Conservation (phyloP, 441 rosid genomes). For the Brassica balearica region DNA sequence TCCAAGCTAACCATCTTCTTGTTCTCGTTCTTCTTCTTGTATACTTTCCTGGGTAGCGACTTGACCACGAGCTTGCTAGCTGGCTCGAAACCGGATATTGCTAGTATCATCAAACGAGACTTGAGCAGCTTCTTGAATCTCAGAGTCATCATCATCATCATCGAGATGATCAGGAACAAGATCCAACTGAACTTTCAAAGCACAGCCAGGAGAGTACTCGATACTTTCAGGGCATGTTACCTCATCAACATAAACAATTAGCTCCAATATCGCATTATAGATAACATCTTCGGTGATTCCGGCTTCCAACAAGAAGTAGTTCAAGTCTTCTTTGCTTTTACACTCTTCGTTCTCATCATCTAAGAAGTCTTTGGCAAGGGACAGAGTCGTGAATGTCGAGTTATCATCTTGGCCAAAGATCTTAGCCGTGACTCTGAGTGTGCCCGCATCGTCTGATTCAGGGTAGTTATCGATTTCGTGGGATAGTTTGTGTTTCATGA, state of each 20-base stretch:
- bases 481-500: neutral
- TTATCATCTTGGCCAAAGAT: slow-evolving; percentile 9
- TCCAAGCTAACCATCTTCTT: too few species aligned
- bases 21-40: too few species aligned
- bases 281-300: neutral
- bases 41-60: too few species aligned
- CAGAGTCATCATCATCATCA: neutral
- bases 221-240: neutral
- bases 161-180: neutral
- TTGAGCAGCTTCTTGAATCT: neutral
- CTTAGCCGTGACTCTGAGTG: neutral
- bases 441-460: neutral
- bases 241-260: neutral
- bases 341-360: slow-evolving; percentile 7
- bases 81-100: neutral
- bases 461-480: slow-evolving; percentile 12
- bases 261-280: neutral
- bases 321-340: neutral
- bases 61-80: too few species aligned
- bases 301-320: slow-evolving; percentile 6
- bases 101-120: neutral
- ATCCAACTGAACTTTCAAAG: neutral
- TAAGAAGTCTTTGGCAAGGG: neutral
- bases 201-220: neutral
- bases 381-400: neutral